Evolutionary conservation across 169 alveolate species (phyloP), one percentile per base, ranked within the genome.

Genomic region (Perkinsus olseni): DNA sequence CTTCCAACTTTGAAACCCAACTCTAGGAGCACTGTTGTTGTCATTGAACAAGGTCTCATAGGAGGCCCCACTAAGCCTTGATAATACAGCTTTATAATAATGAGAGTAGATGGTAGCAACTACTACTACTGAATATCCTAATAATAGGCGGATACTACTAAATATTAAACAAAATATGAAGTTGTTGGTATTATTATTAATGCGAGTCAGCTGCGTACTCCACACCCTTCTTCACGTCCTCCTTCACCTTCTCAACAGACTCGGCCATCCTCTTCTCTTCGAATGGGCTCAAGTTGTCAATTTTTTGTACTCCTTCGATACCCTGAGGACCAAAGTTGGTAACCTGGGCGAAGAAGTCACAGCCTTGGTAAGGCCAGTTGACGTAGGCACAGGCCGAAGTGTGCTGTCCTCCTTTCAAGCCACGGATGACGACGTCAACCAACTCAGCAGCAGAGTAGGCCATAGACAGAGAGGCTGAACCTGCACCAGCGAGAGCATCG

Each of bases 361-460:
- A 62, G 8, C 82, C 82, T 62, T 62, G 82, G 17, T 62, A 62
- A 62, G 82, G 82, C 82, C 82, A 62, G 82, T 62, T 62, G 34
- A 62, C 82, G 34, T 62, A 62, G 82, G 82, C 82, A 24, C 82
- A 62, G 82, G 82, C 82, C 13, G 82, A 62, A 24, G 82, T 24
- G 82, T 62, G 28, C 36, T 24, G 36, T 21, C 31, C 82, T 28
- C 11, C 50, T 40, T 62, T 8, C 17, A 62, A 62, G 17, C 82
- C 82, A 62, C 82, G 82, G 34, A 62, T 62, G 82, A 62, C 82
- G 17, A 24, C 31, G 17, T 62, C 82, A 24, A 62, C 91, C 50
- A 48, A 91, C 93, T 45, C 93, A 51, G 93, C 93, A 45, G 90
- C 93, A 24, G 93, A 36, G 93, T 45, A 91, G 21, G 91, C 93